Base-by-base conservation (phyloP, 2,329 filamentous ascomycete genomes). In the Blastomyces emzantsi region DNA sequence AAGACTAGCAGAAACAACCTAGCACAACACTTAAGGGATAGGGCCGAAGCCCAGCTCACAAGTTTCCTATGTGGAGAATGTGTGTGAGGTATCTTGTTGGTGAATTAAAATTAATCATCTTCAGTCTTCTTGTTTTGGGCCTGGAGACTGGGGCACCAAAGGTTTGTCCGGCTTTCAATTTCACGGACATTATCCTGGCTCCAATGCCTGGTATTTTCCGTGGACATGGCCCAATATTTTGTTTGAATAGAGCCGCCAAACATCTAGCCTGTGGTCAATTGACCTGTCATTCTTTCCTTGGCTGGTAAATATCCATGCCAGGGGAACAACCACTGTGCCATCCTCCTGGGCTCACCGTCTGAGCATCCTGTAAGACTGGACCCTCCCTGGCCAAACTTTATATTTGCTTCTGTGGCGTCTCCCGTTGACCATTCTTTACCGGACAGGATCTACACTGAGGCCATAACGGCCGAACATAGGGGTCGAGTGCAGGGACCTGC, bases 61-160 rank as follows among this genome's bases (percentile, higher is more conserved):
- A 62, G 36, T 62, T 63, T 64, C 33, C 33, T 1, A 36, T 36
- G 33, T 56, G 65, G 63, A 52, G 49, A 62, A 57, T 62, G 41
- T 63, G 51, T 61, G 63, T 45, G 52, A 30, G 61, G 58, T 64
- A 17, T 62, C 19, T 39, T 56, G 61, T 55, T 59, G 59, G 62
- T 51, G 64, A 63, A 63, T 61, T 64, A 41, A 49, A 8, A 49
- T n/a, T 61, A 45, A 28, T 49, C 25, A 59, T 51, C 13, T 39
- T 28, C 33, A 15, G 13, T 17, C 55, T 22, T 61, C 45, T 17
- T 60, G 49, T 30, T 13, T 6, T 19, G 13, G 19, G 63, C 63
- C 61, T 64, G 62, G 64, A 62, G 60, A 59, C 54, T 60, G 59
- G 41, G 59, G 33, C 3, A 25, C 13, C 41, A 30, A 43, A 57